These are phyloP conservation scores for Malus sieversii DNA, from an alignment of 306 rosid species.

Conservation along the genomic window DNA sequence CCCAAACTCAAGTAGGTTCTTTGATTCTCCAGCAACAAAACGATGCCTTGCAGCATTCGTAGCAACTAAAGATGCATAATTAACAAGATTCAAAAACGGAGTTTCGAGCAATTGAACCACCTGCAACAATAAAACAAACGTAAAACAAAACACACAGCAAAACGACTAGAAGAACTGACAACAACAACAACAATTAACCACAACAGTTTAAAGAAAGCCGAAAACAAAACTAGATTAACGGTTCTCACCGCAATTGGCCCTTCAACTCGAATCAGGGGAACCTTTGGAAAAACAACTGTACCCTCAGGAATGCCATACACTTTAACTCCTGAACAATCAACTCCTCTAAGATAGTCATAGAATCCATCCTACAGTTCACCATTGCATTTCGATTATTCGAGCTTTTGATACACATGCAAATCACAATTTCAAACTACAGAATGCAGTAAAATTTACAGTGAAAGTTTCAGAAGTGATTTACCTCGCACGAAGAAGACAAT, in stretches of 20 bases:
- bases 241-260: slow-evolving; percentile 95
- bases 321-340: slow-evolving; percentile 88
- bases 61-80: slow-evolving; percentile 74
- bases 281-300: slow-evolving; percentile 87
- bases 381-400: slow-evolving; percentile 15
- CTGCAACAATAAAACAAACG: slow-evolving; percentile 35
- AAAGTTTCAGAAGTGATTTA: slow-evolving; percentile 16
- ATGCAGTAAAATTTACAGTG: background rate
- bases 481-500: slow-evolving; percentile 81
- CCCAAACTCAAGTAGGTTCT: slow-evolving; percentile 86
- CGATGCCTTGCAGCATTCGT: slow-evolving; percentile 97
- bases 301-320: slow-evolving; percentile 85
- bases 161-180: background rate
- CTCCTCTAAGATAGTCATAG: slow-evolving; percentile 76
- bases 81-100: slow-evolving; percentile 68
- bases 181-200: background rate
- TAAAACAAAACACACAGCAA: slow-evolving; percentile 5
- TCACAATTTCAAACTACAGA: background rate
- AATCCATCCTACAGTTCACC: slow-evolving; percentile 69
- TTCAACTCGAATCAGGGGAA: slow-evolving; percentile 85
- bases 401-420: background rate
- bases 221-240: background rate
- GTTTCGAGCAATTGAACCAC: slow-evolving; percentile 90
- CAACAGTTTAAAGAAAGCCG: background rate
- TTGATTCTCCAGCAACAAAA: slow-evolving; percentile 83